These are phyloP conservation scores for Beta vulgaris DNA, from an alignment of 148 eudicot species.

Conservation along the genomic window DNA sequence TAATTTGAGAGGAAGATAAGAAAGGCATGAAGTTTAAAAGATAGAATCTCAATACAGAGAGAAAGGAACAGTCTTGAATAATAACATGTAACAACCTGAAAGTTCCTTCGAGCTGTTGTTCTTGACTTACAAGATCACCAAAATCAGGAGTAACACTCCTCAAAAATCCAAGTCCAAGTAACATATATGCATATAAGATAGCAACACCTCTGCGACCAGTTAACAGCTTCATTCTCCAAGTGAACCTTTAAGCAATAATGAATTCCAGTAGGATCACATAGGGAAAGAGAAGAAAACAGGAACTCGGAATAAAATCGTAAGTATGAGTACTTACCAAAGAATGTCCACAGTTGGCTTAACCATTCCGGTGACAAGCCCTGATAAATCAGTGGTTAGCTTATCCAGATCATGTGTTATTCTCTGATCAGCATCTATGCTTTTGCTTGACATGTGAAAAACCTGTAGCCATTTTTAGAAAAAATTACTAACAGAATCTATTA, in stretches of 20 bases:
- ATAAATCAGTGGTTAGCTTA: conserved; percentile 82
- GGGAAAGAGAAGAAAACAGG: conserved; percentile 8
- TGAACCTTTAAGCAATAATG: conserved; percentile 62
- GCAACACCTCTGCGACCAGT: conserved; percentile 90
- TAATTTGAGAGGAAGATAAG: conserved; percentile 26
- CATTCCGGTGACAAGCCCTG: conserved; percentile 94
- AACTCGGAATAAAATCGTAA: neutral
- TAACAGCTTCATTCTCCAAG: conserved; percentile 95
- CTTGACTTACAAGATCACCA: conserved; percentile 81
- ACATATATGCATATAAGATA: conserved; percentile 88
- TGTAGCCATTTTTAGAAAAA: no score
- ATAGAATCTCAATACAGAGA: conserved; percentile 1
- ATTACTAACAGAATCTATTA: no score
- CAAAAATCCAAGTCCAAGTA: conserved; percentile 88
- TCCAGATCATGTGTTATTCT: conserved; percentile 90
- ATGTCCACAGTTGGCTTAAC: conserved; percentile 98
- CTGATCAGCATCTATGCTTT: conserved; percentile 85
- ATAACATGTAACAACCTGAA: conserved; percentile 52
- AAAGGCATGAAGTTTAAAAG: conserved; percentile 17
- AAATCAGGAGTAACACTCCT: conserved; percentile 92
- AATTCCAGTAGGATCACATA: conserved; percentile 12
- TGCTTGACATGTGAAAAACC: conserved; percentile 81
- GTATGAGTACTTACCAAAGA: conserved; percentile 56
- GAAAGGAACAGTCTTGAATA: neutral
- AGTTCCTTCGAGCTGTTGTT: conserved; percentile 93